phyloP scores from a whole-genome alignment of 2,329 filamentous ascomycete genomes.

The Ophiostoma fasciatum region DNA sequence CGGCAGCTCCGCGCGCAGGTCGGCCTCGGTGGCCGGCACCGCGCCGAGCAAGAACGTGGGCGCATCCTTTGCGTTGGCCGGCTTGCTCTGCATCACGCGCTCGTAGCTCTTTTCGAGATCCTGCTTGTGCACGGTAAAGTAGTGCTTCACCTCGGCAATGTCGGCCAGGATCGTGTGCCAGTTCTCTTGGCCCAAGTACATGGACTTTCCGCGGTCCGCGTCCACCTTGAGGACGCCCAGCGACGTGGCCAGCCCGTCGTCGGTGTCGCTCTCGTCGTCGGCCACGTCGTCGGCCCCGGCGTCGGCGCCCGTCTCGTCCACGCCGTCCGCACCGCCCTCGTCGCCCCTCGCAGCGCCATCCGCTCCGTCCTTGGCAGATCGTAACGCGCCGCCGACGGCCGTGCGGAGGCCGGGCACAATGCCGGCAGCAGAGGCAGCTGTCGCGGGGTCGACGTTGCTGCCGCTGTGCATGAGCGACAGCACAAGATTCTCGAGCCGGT shows the following conservation, averaged over 20 bases:
- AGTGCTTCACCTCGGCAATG: conserved; percentile 87
- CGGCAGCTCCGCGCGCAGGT: conserved; percentile 68
- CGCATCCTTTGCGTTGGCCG: conserved; percentile 43
- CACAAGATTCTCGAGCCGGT: conserved; percentile 82
- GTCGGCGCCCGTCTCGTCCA: conserved; percentile 13
- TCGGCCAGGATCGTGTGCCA: conserved; percentile 70
- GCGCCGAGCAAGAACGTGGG: conserved; percentile 70
- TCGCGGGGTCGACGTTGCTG: conserved; percentile 28
- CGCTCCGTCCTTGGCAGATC: too few species aligned
- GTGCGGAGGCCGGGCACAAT: conserved; percentile 14
- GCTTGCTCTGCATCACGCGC: conserved; percentile 56
- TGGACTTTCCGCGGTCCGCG: conserved; percentile 57
- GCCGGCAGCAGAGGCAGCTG: conserved; percentile 14
- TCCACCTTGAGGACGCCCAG: conserved; percentile 76
- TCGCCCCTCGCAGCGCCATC: too few species aligned
- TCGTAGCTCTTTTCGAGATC: conserved; percentile 73
- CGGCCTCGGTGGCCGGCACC: conserved; percentile 53
- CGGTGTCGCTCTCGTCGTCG: conserved; percentile 53
- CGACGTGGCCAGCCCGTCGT: conserved; percentile 53
- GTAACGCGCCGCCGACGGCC: neutral
- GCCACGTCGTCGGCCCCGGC: conserved; percentile 25
- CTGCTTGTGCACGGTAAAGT: conserved; percentile 74
- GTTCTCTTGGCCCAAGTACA: conserved; percentile 71
- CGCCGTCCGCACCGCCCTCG: too few species aligned
- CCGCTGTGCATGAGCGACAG: conserved; percentile 89